These are phyloP conservation scores for Boletus reticulatus DNA, from an alignment of 768 basidiomycete genomes.

Conservation along the genomic window DNA sequence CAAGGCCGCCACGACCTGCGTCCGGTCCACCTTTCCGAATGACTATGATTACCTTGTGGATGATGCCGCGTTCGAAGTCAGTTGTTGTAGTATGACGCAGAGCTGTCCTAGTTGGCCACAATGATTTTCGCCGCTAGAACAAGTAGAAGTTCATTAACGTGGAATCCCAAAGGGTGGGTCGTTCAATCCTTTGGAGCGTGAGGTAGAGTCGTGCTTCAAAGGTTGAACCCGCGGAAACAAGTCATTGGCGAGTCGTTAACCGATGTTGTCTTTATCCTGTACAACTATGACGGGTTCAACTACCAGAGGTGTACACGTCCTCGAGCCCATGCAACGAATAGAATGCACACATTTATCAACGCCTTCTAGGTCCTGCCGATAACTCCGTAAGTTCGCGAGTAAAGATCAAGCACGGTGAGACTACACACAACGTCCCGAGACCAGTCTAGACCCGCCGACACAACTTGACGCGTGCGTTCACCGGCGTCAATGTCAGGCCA, in stretches of 20 bases:
- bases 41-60: slow-evolving; percentile 63
- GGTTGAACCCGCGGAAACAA: slow-evolving; percentile 19
- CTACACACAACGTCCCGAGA: too few relatives aligned
- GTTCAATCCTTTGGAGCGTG: slow-evolving; percentile 48
- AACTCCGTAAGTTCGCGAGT: too few relatives aligned
- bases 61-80: slow-evolving; percentile 83
- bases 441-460: background rate
- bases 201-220: slow-evolving; percentile 39
- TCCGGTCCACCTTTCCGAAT: slow-evolving; percentile 77
- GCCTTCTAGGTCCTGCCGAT: too few relatives aligned
- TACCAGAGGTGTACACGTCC: too few relatives aligned
- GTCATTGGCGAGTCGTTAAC: slow-evolving; percentile 11
- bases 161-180: slow-evolving; percentile 43
- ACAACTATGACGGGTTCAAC: too few relatives aligned
- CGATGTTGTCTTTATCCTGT: too few relatives aligned
- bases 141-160: slow-evolving; percentile 55
- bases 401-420: too few relatives aligned
- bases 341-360: too few relatives aligned
- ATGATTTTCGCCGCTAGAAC: slow-evolving; percentile 30
- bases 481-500: slow-evolving; percentile 36
- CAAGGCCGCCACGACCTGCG: slow-evolving; percentile 73
- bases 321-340: too few relatives aligned
- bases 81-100: slow-evolving; percentile 63
- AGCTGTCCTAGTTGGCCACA: background rate
- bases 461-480: slow-evolving; percentile 19